These are phyloP conservation scores for Malassezia caprae DNA, from an alignment of 1,284 basidiomycete genomes.

Conservation along the genomic window DNA sequence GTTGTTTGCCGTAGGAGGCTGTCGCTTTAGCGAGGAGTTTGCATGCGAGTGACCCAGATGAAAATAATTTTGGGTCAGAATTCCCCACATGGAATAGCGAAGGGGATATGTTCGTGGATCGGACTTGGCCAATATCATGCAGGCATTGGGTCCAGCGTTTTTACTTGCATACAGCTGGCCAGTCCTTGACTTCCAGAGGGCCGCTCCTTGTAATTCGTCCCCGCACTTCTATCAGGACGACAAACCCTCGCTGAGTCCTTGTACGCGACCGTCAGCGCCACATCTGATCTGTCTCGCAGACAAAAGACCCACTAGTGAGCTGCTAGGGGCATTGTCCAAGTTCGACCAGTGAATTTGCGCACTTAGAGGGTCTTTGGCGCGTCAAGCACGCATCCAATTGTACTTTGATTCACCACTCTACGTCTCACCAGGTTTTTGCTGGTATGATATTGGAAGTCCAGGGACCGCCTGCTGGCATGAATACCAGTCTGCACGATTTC, in stretches of 20 bases:
- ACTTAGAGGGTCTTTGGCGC: neutral
- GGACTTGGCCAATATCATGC: neutral
- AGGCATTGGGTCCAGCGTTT: neutral
- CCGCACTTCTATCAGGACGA: neutral
- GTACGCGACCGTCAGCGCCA: neutral
- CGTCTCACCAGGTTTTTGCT: neutral
- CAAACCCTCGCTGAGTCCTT: neutral
- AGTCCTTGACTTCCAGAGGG: neutral
- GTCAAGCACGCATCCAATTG: neutral
- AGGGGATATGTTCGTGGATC: neutral
- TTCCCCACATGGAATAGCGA: neutral
- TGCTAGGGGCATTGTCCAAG: neutral
- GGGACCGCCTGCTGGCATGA: neutral
- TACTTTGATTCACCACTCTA: neutral
- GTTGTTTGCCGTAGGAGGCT: neutral
- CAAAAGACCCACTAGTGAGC: neutral
- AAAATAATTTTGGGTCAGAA: neutral
- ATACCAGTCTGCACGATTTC: neutral
- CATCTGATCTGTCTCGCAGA: neutral
- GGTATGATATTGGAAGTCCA: neutral
- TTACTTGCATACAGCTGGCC: neutral
- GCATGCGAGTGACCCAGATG: neutral
- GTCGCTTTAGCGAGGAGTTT: neutral
- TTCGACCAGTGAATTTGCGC: neutral
- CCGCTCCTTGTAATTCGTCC: neutral